Base-by-base conservation (phyloP, 2,329 filamentous ascomycete genomes). In the Pestalotiopsis sp. region DNA sequence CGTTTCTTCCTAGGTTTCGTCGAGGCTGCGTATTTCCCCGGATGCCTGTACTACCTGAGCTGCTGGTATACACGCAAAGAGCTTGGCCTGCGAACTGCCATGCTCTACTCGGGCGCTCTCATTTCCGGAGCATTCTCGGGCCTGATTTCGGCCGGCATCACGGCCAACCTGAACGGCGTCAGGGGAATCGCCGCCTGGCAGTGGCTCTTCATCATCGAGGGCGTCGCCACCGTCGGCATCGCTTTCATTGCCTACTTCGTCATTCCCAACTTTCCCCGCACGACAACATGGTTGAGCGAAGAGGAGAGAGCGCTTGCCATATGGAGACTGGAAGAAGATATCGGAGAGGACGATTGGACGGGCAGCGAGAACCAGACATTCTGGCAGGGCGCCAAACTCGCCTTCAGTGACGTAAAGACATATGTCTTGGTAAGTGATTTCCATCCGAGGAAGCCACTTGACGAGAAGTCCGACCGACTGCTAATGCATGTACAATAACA, bases 91-190 rank as follows among this genome's bases (percentile, higher is more conserved):
- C 84, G 90, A 11, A 92, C 88, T 14, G 89, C 90, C 2, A 81
- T 91, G 23, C 83, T 93, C 6, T 92, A 92, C 76, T 88, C 90
- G 0, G 92, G 91, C 0, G 89, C 89, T 0, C 82, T 93, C 36
- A 86, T 94, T 23, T 91, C 90, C 0, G 91, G 91, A 4, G 91
- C 92, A 1, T 93, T 94, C 74, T 92, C 90, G 0, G 91, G 90
- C 2, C 78, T 91, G 9, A 87, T 91, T 49, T 85, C 87, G 1
- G 88, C 88, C 0, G 89, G 91, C 6, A 92, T 94, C 67, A 89
- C 87, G 0, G 81, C 82, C n/a, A 88, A 90, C 64, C 86, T 94
- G 83, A 84, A 91, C 69, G 84, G 87, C 2, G 79, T 79, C 0
- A 79, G 79, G 7, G 90, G 90, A 0, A 90, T 66, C 2, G 79